Conservation (phyloP, 805 yeast genomes). For the Komagataella pastoris region DNA sequence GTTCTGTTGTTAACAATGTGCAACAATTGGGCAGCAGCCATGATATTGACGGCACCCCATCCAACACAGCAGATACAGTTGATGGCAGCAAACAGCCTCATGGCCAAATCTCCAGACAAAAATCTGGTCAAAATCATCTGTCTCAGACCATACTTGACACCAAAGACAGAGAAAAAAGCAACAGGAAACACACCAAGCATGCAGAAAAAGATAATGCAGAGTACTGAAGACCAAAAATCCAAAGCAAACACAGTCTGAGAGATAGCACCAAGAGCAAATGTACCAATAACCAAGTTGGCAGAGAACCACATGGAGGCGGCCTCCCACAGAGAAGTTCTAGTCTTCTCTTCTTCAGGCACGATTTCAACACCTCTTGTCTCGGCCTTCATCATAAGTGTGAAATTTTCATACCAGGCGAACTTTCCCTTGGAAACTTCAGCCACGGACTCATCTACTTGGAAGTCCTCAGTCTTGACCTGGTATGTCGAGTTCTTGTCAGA, state of each 20-base stretch:
- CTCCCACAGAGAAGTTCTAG: constrained; percentile 47
- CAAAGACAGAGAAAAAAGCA: constrained; percentile 73
- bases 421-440: constrained; percentile 7
- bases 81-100: constrained; percentile 65
- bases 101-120: constrained; percentile 62
- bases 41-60: constrained; percentile 90
- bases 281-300: constrained; percentile 78
- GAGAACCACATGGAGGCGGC: constrained; percentile 88
- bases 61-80: constrained; percentile 84
- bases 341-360: constrained; percentile 67
- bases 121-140: constrained; percentile 76
- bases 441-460: constrained; percentile 1
- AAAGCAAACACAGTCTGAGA: constrained; percentile 50
- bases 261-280: constrained; percentile 65
- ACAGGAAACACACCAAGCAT: constrained; percentile 66
- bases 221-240: constrained; percentile 59
- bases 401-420: constrained; percentile 8
- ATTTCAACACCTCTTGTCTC: constrained; percentile 74
- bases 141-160: constrained; percentile 75
- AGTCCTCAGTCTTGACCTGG: background rate
- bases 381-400: constrained; percentile 21
- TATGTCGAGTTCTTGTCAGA: background rate
- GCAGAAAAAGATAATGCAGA: constrained; percentile 60
- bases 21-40: constrained; percentile 77
- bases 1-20: constrained; percentile 54